Evolutionary conservation across 164 flowering plant genomes (phyloP).

Genomic region (Dillenia suffruticosa): DNA sequence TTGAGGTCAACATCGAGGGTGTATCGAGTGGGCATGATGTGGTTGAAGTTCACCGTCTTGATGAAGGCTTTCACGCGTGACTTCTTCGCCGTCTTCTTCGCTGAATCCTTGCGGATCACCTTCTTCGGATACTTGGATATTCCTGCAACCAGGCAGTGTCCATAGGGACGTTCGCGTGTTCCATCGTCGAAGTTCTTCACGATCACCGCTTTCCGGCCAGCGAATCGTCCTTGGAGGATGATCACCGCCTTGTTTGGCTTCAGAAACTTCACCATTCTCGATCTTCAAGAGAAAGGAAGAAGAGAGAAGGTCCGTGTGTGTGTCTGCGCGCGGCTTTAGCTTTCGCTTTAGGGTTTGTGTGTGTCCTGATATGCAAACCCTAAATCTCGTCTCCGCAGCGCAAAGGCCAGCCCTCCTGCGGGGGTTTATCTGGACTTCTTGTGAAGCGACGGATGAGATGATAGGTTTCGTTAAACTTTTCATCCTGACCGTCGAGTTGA

Average conservation of each 20-base stretch:
- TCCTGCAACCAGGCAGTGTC: slow-evolving; percentile 54
- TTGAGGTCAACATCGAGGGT: slow-evolving; percentile 42
- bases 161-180: slow-evolving; percentile 46
- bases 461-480: too few relatives aligned
- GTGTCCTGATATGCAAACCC: too few relatives aligned
- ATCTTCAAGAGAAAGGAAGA: too few relatives aligned
- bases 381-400: too few relatives aligned
- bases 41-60: slow-evolving; percentile 39
- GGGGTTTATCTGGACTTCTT: too few relatives aligned
- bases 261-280: slow-evolving; percentile 48
- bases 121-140: slow-evolving; percentile 46
- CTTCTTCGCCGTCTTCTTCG: slow-evolving; percentile 52
- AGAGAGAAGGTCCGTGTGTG: too few relatives aligned
- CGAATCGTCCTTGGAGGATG: slow-evolving; percentile 45
- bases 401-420: too few relatives aligned
- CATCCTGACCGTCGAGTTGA: too few relatives aligned
- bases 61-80: slow-evolving; percentile 47
- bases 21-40: slow-evolving; percentile 41
- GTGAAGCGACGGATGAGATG: too few relatives aligned
- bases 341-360: too few relatives aligned
- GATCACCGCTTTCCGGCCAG: slow-evolving; percentile 56
- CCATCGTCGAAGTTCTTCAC: slow-evolving; percentile 47
- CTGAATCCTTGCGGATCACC: slow-evolving; percentile 48
- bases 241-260: slow-evolving; percentile 50
- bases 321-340: too few relatives aligned